Evolutionary conservation across 2,329 filamentous ascomycete species (phyloP).

Genomic region (Calonectria ilicicola): DNA sequence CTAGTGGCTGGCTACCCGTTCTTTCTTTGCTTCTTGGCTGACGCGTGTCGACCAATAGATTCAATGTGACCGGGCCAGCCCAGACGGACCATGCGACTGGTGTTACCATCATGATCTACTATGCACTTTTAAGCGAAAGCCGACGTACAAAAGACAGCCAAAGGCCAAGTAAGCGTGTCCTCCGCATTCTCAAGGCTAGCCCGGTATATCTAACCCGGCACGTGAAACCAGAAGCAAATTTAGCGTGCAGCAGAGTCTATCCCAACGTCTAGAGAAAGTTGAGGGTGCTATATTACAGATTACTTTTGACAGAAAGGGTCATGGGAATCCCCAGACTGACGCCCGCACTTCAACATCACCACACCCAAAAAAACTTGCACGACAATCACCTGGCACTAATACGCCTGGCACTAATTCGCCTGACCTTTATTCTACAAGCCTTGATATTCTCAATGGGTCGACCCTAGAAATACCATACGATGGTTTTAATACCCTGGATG

Average conservation of each 20-base stretch:
- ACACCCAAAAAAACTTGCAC: neutral
- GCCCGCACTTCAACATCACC: neutral
- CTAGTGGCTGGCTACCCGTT: too few relatives aligned
- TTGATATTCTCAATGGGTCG: neutral
- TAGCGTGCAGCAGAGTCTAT: neutral
- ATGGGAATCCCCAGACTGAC: neutral
- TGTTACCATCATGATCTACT: neutral
- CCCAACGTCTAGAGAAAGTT: neutral
- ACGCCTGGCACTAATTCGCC: too few relatives aligned
- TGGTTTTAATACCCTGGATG: too few relatives aligned
- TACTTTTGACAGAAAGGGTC: neutral
- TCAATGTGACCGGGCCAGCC: neutral
- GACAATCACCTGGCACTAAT: neutral
- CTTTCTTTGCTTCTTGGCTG: neutral
- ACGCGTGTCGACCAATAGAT: neutral
- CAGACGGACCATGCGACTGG: neutral
- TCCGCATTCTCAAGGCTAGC: accelerated
- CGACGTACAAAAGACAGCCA: neutral
- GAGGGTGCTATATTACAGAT: neutral
- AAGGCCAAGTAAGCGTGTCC: neutral
- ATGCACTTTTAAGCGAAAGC: neutral
- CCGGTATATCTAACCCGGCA: neutral
- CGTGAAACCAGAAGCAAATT: neutral
- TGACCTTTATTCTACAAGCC: neutral
- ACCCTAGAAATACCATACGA: too few relatives aligned